These are phyloP conservation scores for Diaporthe caulivora DNA, from an alignment of 2,329 filamentous ascomycete genomes.

Conservation along the genomic window DNA sequence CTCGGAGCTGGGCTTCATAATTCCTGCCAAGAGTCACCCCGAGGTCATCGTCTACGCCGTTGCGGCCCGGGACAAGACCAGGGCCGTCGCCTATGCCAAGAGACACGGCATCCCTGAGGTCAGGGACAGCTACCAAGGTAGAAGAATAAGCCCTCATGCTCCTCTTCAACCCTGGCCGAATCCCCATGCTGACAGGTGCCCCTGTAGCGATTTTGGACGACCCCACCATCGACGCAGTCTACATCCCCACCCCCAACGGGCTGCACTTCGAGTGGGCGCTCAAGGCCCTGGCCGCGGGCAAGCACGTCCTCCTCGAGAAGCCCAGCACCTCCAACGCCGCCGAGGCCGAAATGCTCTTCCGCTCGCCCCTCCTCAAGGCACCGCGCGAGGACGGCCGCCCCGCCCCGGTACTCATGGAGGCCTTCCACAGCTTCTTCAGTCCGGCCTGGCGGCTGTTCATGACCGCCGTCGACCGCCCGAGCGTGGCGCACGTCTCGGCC, in stretches of 20 bases:
- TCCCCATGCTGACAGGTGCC: background rate
- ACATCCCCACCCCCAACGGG: slow-evolving; percentile 61
- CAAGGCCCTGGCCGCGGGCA: slow-evolving; percentile 60
- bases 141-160: fast-evolving
- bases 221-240: slow-evolving; percentile 60
- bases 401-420: slow-evolving; percentile 64
- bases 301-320: slow-evolving; percentile 69
- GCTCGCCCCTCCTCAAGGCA: slow-evolving; percentile 48
- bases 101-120: slow-evolving; percentile 64
- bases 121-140: slow-evolving; percentile 62
- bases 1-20: slow-evolving; percentile 56
- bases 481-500: slow-evolving; percentile 52
- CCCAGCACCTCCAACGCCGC: slow-evolving; percentile 59
- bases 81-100: slow-evolving; percentile 62
- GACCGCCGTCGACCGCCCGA: slow-evolving; percentile 51
- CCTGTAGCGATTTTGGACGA: slow-evolving; percentile 53
- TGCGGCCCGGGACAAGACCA: slow-evolving; percentile 61
- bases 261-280: slow-evolving; percentile 61
- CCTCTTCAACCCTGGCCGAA: background rate
- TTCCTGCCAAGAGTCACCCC: slow-evolving; percentile 63
- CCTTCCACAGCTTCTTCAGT: slow-evolving; percentile 64
- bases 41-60: slow-evolving; percentile 66
- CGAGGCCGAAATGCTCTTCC: slow-evolving; percentile 61
- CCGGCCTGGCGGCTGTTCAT: slow-evolving; percentile 60
- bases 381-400: slow-evolving; percentile 38